Conservation (phyloP, 1,284 basidiomycete genomes). For the Exobasidium cylindrosporum region DNA sequence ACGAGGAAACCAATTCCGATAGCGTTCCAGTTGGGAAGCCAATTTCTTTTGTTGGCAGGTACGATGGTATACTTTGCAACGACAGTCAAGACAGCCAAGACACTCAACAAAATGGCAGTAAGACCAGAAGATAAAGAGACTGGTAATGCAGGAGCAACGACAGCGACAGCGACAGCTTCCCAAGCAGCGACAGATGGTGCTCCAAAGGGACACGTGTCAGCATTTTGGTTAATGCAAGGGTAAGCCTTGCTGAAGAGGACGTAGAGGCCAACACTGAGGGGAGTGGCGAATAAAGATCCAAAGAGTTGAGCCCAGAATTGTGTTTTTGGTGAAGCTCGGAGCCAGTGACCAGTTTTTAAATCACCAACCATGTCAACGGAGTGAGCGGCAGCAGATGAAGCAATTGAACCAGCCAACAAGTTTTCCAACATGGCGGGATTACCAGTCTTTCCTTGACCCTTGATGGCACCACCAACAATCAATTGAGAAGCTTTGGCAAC, state of each 20-base stretch:
- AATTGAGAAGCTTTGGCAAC: slow-evolving; percentile 48
- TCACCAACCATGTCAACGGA: slow-evolving; percentile 71
- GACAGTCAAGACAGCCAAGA: slow-evolving; percentile 61
- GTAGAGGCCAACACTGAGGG: slow-evolving; percentile 33
- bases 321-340: slow-evolving; percentile 66
- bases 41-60: slow-evolving; percentile 62
- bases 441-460: slow-evolving; percentile 59
- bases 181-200: slow-evolving; percentile 66
- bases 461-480: slow-evolving; percentile 41
- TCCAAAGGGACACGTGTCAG: slow-evolving; percentile 61
- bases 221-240: slow-evolving; percentile 63
- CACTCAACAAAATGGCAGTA: slow-evolving; percentile 63
- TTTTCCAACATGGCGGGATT: slow-evolving; percentile 62
- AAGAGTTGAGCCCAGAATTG: slow-evolving; percentile 64
- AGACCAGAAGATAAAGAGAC: slow-evolving; percentile 58
- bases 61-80: slow-evolving; percentile 62
- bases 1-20: slow-evolving; percentile 64
- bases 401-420: slow-evolving; percentile 63
- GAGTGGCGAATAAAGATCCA: slow-evolving; percentile 38
- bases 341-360: slow-evolving; percentile 69
- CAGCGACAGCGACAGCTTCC: slow-evolving; percentile 66
- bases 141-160: slow-evolving; percentile 50
- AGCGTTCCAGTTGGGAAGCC: slow-evolving; percentile 68
- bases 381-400: slow-evolving; percentile 65
- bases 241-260: slow-evolving; percentile 60